Evolutionary conservation across 2,329 filamentous ascomycete genomes (phyloP).

Genomic region (Phaeosphaeriaceae sp.): DNA sequence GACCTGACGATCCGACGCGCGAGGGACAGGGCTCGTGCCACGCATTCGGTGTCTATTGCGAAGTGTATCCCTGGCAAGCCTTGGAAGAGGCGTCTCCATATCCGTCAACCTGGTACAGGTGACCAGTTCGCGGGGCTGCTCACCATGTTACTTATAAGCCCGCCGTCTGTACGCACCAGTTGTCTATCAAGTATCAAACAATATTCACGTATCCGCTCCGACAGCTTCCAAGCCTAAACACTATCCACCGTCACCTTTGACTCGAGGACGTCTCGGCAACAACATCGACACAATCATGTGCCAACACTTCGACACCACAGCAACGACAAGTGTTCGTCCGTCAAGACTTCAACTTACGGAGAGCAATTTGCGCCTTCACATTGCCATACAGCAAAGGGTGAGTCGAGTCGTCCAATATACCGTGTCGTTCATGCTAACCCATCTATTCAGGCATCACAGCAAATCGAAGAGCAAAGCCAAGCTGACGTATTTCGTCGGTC

Average conservation of each 20-base stretch:
- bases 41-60: constrained; percentile 27
- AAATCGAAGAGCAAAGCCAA: not conserved
- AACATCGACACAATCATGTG: constrained; percentile 10
- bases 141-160: constrained; percentile 14
- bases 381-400: constrained; percentile 33
- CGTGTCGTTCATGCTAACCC: constrained; percentile 12
- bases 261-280: not conserved
- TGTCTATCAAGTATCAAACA: not conserved
- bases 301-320: constrained; percentile 12
- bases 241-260: too few relatives aligned
- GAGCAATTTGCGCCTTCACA: constrained; percentile 41
- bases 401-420: constrained; percentile 1
- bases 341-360: constrained; percentile 28
- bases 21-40: constrained; percentile 26
- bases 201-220: not conserved
- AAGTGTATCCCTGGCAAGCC: constrained; percentile 22
- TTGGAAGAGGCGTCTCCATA: constrained; percentile 27
- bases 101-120: constrained; percentile 20
- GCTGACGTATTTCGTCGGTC: constrained; percentile 10
- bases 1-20: constrained; percentile 17
- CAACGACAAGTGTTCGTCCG: constrained; percentile 14
- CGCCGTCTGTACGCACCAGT: not conserved
- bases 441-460: constrained; percentile 7
- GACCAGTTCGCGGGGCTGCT: constrained; percentile 18
- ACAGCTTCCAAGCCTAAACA: not conserved